Percentiles rank a stretch among this genome's conserved stretches.
These are phyloP conservation scores for Penicillium expansum DNA, from an alignment of 2,329 filamentous ascomycete genomes.

Conservation along the genomic window DNA sequence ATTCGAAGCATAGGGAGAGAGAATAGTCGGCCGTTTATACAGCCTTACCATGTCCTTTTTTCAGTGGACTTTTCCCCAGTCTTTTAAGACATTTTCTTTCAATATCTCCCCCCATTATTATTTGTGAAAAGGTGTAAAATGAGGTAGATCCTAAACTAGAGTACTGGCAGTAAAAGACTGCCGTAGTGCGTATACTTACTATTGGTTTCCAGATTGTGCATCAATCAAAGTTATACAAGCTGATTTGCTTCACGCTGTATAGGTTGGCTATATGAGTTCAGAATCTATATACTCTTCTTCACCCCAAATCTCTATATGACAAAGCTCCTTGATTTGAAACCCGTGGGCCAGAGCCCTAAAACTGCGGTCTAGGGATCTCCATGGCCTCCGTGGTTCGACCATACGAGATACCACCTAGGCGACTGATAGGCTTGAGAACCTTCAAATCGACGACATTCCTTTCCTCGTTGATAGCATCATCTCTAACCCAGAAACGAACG, in stretches of 20 bases:
- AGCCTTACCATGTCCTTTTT: no score
- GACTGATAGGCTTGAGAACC: constrained; percentile 71
- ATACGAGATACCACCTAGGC: constrained; percentile 85
- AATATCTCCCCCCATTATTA: no score
- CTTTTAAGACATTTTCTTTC: no score
- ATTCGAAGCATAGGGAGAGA: no score
- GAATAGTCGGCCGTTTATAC: no score
- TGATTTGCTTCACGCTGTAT: neutral
- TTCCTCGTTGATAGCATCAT: constrained; percentile 81
- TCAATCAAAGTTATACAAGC: neutral
- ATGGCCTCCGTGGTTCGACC: constrained; percentile 65
- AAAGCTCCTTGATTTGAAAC: neutral
- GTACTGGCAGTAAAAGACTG: no score
- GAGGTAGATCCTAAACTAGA: no score
- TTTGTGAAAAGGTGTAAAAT: no score
- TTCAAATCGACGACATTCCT: constrained; percentile 71
- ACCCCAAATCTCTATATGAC: neutral
- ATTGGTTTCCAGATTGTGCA: neutral
- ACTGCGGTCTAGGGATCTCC: constrained; percentile 58
- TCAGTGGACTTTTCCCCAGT: no score
- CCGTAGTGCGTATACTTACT: neutral
- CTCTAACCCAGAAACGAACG: constrained; percentile 80
- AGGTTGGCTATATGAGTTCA: neutral
- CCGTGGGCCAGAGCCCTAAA: constrained; percentile 10
- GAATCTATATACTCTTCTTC: neutral